phyloP scores from a whole-genome alignment of 768 basidiomycete species.

The Mycena leptocephala region DNA sequence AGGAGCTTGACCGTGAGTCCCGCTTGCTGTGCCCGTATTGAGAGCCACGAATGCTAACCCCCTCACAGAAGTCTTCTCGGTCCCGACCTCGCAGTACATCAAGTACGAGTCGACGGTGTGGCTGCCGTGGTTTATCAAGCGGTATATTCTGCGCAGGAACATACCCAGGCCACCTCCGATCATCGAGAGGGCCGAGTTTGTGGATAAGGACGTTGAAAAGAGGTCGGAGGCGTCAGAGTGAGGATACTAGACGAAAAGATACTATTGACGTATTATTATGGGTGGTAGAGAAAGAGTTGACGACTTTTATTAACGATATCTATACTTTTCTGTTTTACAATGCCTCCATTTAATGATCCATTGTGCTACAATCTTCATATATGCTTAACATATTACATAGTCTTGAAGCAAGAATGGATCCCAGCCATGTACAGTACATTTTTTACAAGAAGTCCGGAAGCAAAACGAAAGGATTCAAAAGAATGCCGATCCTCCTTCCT shows the following conservation, averaged over 20 bases:
- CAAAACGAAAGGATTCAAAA: background rate
- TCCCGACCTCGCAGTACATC: slow-evolving; percentile 41
- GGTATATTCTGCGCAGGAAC: slow-evolving; percentile 35
- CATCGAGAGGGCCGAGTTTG: slow-evolving; percentile 15
- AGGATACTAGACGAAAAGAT: no score
- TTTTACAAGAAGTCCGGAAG: background rate
- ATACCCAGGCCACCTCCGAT: slow-evolving; percentile 17
- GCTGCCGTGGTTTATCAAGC: slow-evolving; percentile 43
- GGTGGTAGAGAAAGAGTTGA: no score
- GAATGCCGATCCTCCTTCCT: background rate
- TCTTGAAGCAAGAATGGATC: no score
- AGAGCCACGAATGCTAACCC: background rate
- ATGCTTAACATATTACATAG: no score
- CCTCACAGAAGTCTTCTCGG: slow-evolving; percentile 32
- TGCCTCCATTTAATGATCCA: no score
- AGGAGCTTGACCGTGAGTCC: slow-evolving; percentile 35
- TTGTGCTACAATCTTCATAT: no score
- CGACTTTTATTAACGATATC: no score
- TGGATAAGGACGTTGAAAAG: slow-evolving; percentile 2
- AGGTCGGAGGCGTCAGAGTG: background rate
- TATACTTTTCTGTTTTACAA: no score
- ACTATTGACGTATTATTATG: no score
- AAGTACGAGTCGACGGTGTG: slow-evolving; percentile 40
- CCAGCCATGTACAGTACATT: no score
- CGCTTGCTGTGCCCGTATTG: background rate